Evolutionary conservation across 2,329 filamentous ascomycete species (phyloP).

Genomic region (Rutstroemia sp.): DNA sequence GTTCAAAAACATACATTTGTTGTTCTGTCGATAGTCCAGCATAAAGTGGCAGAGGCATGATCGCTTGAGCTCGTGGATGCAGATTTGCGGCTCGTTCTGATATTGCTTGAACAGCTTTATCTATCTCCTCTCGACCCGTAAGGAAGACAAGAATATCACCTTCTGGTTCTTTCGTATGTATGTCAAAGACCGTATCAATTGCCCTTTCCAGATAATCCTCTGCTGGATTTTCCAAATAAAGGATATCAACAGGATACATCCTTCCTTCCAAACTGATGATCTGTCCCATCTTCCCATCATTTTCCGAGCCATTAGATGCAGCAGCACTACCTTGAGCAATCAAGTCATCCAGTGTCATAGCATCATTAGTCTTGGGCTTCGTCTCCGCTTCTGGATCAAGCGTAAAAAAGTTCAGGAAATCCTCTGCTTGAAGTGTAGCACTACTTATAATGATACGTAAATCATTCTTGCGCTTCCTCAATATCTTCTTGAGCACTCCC

Average conservation of each 20-base stretch:
- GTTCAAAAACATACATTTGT: conserved; percentile 92
- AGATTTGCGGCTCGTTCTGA: conserved; percentile 62
- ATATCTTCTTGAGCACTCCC: conserved; percentile 85
- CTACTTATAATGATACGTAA: conserved; percentile 86
- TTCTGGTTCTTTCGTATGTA: conserved; percentile 70
- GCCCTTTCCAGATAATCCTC: conserved; percentile 84
- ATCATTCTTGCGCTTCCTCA: conserved; percentile 64
- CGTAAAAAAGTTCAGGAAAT: conserved; percentile 72
- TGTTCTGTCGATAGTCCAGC: conserved; percentile 84
- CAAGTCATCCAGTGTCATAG: conserved; percentile 31
- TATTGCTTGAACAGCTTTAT: conserved; percentile 70
- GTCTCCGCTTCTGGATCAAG: conserved; percentile 30
- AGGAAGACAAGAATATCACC: conserved; percentile 90
- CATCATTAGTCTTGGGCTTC: conserved; percentile 29
- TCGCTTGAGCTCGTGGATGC: conserved; percentile 46
- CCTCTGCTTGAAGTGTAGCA: conserved; percentile 84
- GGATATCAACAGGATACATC: conserved; percentile 79
- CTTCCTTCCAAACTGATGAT: conserved; percentile 85
- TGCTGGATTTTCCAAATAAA: conserved; percentile 70
- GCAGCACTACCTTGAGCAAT: conserved; percentile 21
- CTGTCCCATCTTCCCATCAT: conserved; percentile 38
- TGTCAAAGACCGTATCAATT: conserved; percentile 77
- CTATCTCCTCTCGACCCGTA: conserved; percentile 90
- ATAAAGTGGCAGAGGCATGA: conserved; percentile 75
- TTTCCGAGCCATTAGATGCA: conserved; percentile 17